Conservation (phyloP, 805 yeast species). For the Nakazawaea peltata region DNA sequence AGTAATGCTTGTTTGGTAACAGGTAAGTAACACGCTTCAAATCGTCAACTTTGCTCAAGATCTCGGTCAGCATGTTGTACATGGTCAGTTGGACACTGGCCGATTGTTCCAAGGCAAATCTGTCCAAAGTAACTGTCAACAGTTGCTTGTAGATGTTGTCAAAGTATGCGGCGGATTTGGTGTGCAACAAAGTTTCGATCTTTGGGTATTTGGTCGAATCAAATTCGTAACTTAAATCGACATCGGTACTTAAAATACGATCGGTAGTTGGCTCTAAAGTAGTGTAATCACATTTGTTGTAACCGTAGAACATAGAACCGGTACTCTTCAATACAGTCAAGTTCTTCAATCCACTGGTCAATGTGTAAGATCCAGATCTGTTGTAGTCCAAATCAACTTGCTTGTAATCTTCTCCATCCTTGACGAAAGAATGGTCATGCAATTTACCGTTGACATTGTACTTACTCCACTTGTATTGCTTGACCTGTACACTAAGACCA, state of each 20-base stretch:
- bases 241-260: conserved; percentile 82
- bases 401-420: conserved; percentile 79
- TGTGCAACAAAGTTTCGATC: conserved; percentile 39
- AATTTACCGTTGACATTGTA: conserved; percentile 63
- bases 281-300: conserved; percentile 80
- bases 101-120: conserved; percentile 79
- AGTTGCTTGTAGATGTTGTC: conserved; percentile 59
- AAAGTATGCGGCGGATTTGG: conserved; percentile 46
- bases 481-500: conserved; percentile 58
- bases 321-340: conserved; percentile 84
- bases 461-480: conserved; percentile 77
- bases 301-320: conserved; percentile 89
- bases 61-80: conserved; percentile 82
- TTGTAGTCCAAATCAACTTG: conserved; percentile 44
- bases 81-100: conserved; percentile 96
- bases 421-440: conserved; percentile 79
- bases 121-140: conserved; percentile 60
- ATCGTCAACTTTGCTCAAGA: conserved; percentile 48
- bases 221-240: conserved; percentile 67
- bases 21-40: conserved; percentile 62
- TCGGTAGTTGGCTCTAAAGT: conserved; percentile 78
- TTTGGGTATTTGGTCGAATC: conserved; percentile 39
- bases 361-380: conserved; percentile 43
- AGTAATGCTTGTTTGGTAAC: conserved; percentile 89
- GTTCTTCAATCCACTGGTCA: conserved; percentile 68